phyloP scores from a whole-genome alignment of 805 yeast genomes.

The Wickerhamiella hasegawae region DNA sequence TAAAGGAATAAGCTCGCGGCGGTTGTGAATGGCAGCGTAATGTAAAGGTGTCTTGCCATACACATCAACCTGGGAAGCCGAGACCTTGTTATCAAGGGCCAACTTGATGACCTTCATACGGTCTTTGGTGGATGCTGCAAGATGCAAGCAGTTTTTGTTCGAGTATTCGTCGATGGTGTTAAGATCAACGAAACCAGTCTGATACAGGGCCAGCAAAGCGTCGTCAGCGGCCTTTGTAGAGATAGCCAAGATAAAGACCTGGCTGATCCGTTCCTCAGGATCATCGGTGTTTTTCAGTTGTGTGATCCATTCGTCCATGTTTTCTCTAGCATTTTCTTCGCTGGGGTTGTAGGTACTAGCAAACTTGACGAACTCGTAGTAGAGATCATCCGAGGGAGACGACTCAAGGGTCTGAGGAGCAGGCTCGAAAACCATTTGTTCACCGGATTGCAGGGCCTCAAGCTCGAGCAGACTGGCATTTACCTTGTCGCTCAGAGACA shows the following conservation, averaged over 20 bases:
- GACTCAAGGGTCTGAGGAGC: slow-evolving; percentile 5
- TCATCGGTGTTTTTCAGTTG: slow-evolving; percentile 27
- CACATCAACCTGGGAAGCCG: slow-evolving; percentile 20
- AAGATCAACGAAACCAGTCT: slow-evolving; percentile 40
- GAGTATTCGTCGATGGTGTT: slow-evolving; percentile 54
- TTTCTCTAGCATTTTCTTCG: slow-evolving; percentile 22
- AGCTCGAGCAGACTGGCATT: slow-evolving; percentile 42
- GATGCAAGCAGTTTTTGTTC: slow-evolving; percentile 63
- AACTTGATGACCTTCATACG: slow-evolving; percentile 19
- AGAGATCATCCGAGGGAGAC: slow-evolving; percentile 38
- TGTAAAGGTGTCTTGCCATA: slow-evolving; percentile 72
- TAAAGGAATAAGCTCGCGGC: slow-evolving; percentile 28
- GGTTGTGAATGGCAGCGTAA: slow-evolving; percentile 52
- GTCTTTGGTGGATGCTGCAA: slow-evolving; percentile 25
- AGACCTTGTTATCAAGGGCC: slow-evolving; percentile 18
- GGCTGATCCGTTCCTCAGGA: slow-evolving; percentile 37
- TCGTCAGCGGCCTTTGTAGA: slow-evolving; percentile 48
- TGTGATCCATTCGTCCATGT: slow-evolving; percentile 30
- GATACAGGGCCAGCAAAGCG: slow-evolving; percentile 34
- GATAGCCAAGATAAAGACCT: slow-evolving; percentile 55
- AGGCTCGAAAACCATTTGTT: slow-evolving; percentile 20
- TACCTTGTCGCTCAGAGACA: slow-evolving; percentile 60
- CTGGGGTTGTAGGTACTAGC: slow-evolving; percentile 18
- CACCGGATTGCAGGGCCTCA: slow-evolving; percentile 51
- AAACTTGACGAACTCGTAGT: slow-evolving; percentile 43